Percentiles rank a stretch among this genome's conserved stretches.
phyloP scores from a whole-genome alignment of 2,329 filamentous ascomycete species.

The Curvularia lunata region DNA sequence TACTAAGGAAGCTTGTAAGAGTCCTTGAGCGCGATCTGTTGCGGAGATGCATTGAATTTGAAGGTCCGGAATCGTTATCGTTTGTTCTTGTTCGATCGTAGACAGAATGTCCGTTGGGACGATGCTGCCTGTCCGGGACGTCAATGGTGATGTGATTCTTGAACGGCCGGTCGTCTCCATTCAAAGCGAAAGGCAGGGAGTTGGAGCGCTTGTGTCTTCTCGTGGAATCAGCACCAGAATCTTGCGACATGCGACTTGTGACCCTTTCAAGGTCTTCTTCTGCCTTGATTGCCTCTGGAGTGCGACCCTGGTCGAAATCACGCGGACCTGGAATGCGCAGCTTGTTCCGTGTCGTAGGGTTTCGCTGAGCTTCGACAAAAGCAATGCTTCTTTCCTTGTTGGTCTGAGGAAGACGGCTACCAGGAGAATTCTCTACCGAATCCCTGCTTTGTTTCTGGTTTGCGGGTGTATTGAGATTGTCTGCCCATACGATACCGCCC shows the following conservation, averaged over 20 bases:
- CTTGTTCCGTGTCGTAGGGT: conserved; percentile 72
- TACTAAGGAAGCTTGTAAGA: conserved; percentile 64
- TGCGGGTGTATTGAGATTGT: conserved; percentile 59
- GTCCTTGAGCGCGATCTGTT: conserved; percentile 56
- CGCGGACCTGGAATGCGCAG: conserved; percentile 89
- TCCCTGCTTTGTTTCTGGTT: conserved; percentile 45
- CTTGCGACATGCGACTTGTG: conserved; percentile 30
- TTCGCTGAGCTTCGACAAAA: conserved; percentile 83
- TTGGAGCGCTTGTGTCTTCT: conserved; percentile 29
- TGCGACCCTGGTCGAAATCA: conserved; percentile 83
- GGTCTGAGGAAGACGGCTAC: conserved; percentile 57
- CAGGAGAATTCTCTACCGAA: conserved; percentile 58
- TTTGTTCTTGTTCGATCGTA: conserved; percentile 28
- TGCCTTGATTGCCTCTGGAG: conserved; percentile 66
- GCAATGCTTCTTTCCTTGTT: conserved; percentile 82
- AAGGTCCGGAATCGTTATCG: conserved; percentile 20
- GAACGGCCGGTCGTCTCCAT: conserved; percentile 50
- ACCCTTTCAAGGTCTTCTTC: conserved; percentile 40
- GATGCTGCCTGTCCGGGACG: conserved; percentile 59
- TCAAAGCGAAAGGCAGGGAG: conserved; percentile 40
- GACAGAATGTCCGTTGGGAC: conserved; percentile 41
- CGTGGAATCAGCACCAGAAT: conserved; percentile 24
- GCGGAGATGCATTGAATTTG: conserved; percentile 28
- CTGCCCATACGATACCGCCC: conserved; percentile 33
- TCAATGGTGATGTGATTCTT: conserved; percentile 70